A percentile compares a stretch with the other conserved stretches of the same genome.
Conservation (phyloP, 108 stramenopile species). For the Phaeodactylum tricornutum region DNA sequence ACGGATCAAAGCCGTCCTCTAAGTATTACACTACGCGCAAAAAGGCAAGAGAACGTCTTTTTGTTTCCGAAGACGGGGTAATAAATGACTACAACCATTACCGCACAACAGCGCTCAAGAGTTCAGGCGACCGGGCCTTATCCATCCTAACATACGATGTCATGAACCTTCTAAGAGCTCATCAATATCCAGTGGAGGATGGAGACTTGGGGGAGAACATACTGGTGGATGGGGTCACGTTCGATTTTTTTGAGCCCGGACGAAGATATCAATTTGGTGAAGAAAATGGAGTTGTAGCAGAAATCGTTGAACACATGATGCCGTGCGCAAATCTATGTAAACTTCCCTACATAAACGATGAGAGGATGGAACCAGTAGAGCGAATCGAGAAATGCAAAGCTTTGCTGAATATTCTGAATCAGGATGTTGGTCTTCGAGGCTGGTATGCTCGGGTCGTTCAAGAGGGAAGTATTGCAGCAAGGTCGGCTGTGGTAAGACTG, state of each 20-base stretch:
- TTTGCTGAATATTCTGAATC: constrained; percentile 22
- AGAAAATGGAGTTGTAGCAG: constrained; percentile 22
- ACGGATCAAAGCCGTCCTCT: constrained; percentile 28
- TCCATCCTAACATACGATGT: constrained; percentile 43
- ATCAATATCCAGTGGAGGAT: constrained; percentile 7
- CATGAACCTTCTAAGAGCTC: constrained; percentile 12
- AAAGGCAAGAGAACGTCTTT: constrained; percentile 9
- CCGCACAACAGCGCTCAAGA: constrained; percentile 32
- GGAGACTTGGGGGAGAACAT: constrained; percentile 61
- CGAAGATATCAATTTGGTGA: constrained; percentile 22
- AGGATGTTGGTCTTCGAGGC: constrained; percentile 38
- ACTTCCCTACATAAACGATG: constrained; percentile 35
- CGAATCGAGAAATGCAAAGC: constrained; percentile 32
- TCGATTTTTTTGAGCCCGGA: constrained; percentile 34
- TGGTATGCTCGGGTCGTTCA: constrained; percentile 51
- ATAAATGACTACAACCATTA: constrained; percentile 53
- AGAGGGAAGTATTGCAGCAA: constrained; percentile 19
- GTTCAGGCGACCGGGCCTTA: constrained; percentile 38
- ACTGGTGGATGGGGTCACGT: constrained; percentile 28
- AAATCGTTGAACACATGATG: constrained; percentile 47
- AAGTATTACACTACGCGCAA: constrained; percentile 42
- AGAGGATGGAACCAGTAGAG: constrained; percentile 13
- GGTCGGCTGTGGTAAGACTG: neutral
- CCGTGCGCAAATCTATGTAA: constrained; percentile 57
- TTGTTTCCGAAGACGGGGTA: constrained; percentile 20